phyloP scores from a whole-genome alignment of 768 basidiomycete genomes.

The Lactifluus rugatus region DNA sequence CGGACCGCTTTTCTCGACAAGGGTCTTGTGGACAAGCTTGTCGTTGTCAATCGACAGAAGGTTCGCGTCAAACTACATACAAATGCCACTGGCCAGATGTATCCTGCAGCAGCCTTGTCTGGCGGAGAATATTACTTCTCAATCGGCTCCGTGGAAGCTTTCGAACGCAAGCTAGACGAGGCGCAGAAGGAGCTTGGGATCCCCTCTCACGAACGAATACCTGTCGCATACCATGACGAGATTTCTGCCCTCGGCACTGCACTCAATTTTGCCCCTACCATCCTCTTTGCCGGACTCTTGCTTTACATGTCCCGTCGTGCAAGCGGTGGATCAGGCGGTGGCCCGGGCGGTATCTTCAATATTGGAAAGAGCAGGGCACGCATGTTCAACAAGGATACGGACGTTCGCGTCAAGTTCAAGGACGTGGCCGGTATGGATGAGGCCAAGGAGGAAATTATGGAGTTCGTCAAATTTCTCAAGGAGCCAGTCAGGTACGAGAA shows the following conservation, averaged over 20 bases:
- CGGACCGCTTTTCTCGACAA: constrained; percentile 94
- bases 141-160: constrained; percentile 94
- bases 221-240: constrained; percentile 95
- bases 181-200: constrained; percentile 90
- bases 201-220: constrained; percentile 85
- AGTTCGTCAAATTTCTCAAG: constrained; percentile 98
- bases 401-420: constrained; percentile 86
- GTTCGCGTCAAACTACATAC: constrained; percentile 91
- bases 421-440: constrained; percentile 99
- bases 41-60: constrained; percentile 81
- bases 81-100: constrained; percentile 74
- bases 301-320: constrained; percentile 79
- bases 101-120: constrained; percentile 45
- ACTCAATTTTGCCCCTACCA: constrained; percentile 89
- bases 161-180: constrained; percentile 90
- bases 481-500: constrained; percentile 91
- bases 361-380: constrained; percentile 94
- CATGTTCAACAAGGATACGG: constrained; percentile 95
- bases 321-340: constrained; percentile 45
- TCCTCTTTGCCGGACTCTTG: constrained; percentile 83
- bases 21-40: constrained; percentile 88
- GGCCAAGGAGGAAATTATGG: constrained; percentile 99
- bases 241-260: constrained; percentile 73
- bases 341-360: constrained; percentile 87
- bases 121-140: constrained; percentile 83